Conservation (phyloP, 2,329 filamentous ascomycete genomes). For the Xylariaceae sp. region DNA sequence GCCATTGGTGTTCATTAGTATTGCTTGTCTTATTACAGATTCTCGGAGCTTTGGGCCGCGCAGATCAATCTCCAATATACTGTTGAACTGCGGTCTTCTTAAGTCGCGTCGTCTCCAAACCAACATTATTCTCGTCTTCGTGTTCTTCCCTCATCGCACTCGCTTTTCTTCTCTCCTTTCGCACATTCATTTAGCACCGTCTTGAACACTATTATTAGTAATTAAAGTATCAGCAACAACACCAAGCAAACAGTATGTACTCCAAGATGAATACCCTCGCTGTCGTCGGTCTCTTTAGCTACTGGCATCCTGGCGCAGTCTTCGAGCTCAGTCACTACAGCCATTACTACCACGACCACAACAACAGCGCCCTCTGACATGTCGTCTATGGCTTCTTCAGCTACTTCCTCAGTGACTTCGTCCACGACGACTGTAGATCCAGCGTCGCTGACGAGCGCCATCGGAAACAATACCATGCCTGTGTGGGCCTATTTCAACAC, state of each 20-base stretch:
- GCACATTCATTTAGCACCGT: conserved; percentile 5
- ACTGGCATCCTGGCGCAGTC: conserved; percentile 13
- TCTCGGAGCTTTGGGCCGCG: conserved; percentile 21
- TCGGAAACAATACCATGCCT: conserved; percentile 14
- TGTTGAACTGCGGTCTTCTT: conserved; percentile 26
- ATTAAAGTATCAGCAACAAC: conserved; percentile 11
- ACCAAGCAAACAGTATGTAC: conserved; percentile 38
- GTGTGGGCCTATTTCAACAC: conserved; percentile 38
- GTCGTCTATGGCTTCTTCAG: conserved; percentile 1
- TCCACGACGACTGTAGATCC: conserved; percentile 5
- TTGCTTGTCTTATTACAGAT: conserved; percentile 43
- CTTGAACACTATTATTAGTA: not conserved
- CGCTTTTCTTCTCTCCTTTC: conserved; percentile 13
- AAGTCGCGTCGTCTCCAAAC: conserved; percentile 26
- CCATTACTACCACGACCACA: not conserved
- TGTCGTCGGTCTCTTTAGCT: conserved; percentile 32
- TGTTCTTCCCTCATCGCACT: conserved; percentile 13
- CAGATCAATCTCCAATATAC: conserved; percentile 23
- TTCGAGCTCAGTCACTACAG: no score
- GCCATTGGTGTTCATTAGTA: conserved; percentile 34
- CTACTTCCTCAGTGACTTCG: conserved; percentile 1
- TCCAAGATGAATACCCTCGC: conserved; percentile 33
- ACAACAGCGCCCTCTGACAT: conserved; percentile 4
- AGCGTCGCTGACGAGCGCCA: not conserved
- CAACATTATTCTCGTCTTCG: not conserved